Base-by-base conservation (phyloP, 2,329 filamentous ascomycete species). In the Aciculosporium take region DNA sequence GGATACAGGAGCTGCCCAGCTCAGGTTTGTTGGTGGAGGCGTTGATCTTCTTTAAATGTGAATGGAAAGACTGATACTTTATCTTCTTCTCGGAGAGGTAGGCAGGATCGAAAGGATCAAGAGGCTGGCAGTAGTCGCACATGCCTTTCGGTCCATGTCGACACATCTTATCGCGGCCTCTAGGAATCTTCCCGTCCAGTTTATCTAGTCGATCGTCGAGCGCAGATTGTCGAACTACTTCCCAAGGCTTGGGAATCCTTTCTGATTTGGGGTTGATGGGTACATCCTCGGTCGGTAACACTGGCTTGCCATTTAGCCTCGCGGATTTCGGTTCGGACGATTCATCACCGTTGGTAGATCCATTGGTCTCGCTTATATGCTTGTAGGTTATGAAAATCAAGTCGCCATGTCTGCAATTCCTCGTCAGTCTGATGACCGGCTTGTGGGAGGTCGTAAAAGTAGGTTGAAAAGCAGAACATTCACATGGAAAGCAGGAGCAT, bases 101-200 rank as follows among this genome's bases (percentile, higher is more conserved):
- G 42, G 79, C 79, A n/a, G 81, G 62, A 55, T 93, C 81, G 62
- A 94, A 98, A 1, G 91, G 91, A 56, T 98, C 91, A 39, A 96
- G 66, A 0, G 93, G 93, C 76, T 94, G 94, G 66, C 91, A 98
- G 64, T 95, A 93, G 64, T 98, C 91, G 62, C 91, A 98, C 91
- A 98, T 98, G 59, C 91, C 91, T 64, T 94, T 96, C 39, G 83
- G 80, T 1, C 89, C 89, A 59, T 98, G 91, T 47, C 85, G 81
- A 66, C 91, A 98, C 87, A 98, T 91, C 57, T 84, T 84, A 58
- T 94, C 85, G 44, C 72, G 72, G 46, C 74, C 74, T 47, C 88
- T 72, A 17, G 76, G 67, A 39, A 95, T 94, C 66, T 94, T 98
- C 50, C 91, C 91, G 68, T 91, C 81, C 50, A 80, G 73, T 63